Evolutionary conservation across 768 basidiomycete species (phyloP).

Genomic region (Phanerochaete carnosa): DNA sequence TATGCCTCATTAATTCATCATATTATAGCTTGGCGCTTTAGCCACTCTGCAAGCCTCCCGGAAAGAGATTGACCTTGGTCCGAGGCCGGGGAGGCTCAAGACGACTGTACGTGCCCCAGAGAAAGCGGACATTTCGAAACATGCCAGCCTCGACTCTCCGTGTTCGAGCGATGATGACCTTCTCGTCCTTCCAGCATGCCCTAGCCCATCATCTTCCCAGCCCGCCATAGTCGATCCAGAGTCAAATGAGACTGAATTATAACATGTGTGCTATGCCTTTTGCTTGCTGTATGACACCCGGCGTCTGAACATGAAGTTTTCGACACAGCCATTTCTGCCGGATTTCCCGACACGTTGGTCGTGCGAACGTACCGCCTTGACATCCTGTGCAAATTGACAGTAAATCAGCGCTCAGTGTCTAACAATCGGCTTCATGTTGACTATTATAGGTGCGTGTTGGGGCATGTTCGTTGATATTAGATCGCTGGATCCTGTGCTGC

Average conservation of each 20-base stretch:
- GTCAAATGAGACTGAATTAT: not conserved
- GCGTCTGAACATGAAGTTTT: not conserved
- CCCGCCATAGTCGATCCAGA: not conserved
- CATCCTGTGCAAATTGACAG: too few relatives aligned
- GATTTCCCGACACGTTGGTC: not conserved
- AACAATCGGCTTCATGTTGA: too few relatives aligned
- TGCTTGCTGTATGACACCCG: not conserved
- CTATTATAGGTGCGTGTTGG: too few relatives aligned
- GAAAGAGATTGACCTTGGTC: slow-evolving; percentile 55
- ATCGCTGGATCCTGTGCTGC: too few relatives aligned
- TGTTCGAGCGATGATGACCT: not conserved
- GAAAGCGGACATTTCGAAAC: not conserved
- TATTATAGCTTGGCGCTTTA: slow-evolving; percentile 50
- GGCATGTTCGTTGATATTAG: too few relatives aligned
- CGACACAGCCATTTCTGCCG: too few relatives aligned
- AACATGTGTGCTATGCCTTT: not conserved
- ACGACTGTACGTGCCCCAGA: slow-evolving; percentile 50
- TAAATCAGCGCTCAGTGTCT: too few relatives aligned
- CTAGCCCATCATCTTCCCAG: not conserved
- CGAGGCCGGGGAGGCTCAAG: slow-evolving; percentile 53
- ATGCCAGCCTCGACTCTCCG: not conserved
- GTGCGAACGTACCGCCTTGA: too few relatives aligned
- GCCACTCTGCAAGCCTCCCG: slow-evolving; percentile 49
- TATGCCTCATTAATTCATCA: not conserved
- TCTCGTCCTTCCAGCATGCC: not conserved